phyloP scores from a whole-genome alignment of 2,329 filamentous ascomycete species.

The Penicillium brasilianum region DNA sequence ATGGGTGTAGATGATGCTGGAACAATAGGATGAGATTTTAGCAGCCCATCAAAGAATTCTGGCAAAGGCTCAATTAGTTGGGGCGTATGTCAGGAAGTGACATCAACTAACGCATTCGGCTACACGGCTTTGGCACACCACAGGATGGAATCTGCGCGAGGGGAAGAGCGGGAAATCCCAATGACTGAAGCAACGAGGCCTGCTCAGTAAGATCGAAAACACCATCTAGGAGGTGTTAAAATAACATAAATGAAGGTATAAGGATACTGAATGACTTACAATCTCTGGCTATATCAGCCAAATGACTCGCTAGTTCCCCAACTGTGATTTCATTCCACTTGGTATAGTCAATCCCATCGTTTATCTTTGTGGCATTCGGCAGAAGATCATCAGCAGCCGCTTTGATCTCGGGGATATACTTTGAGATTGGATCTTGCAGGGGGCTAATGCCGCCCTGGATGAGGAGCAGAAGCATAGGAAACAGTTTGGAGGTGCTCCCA shows the following conservation, averaged over 20 bases:
- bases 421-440: slow-evolving; percentile 29
- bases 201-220: slow-evolving; percentile 19
- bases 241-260: not conserved
- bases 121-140: slow-evolving; percentile 13
- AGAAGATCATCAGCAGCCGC: slow-evolving; percentile 7
- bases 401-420: slow-evolving; percentile 34
- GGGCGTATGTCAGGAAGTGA: not conserved
- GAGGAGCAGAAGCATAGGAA: slow-evolving; percentile 46
- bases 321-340: slow-evolving; percentile 45
- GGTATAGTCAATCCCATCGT: slow-evolving; percentile 27
- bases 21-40: slow-evolving; percentile 39
- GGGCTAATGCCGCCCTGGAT: slow-evolving; percentile 30
- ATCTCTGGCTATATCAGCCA: slow-evolving; percentile 44
- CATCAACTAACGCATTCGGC: slow-evolving; percentile 14
- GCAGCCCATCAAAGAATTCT: slow-evolving; percentile 45
- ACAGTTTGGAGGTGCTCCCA: slow-evolving; percentile 51
- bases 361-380: slow-evolving; percentile 9
- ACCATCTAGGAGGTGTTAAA: slow-evolving; percentile 9
- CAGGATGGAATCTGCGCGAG: slow-evolving; percentile 17
- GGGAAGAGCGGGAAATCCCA: slow-evolving; percentile 23
- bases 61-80: not conserved
- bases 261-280: slow-evolving; percentile 32
- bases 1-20: slow-evolving; percentile 37
- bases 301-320: slow-evolving; percentile 44
- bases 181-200: not conserved